Evolutionary conservation across 352 stramenopile species (phyloP), one percentile per base, ranked within the genome.

Genomic region (Phytophthora agathidicida): DNA sequence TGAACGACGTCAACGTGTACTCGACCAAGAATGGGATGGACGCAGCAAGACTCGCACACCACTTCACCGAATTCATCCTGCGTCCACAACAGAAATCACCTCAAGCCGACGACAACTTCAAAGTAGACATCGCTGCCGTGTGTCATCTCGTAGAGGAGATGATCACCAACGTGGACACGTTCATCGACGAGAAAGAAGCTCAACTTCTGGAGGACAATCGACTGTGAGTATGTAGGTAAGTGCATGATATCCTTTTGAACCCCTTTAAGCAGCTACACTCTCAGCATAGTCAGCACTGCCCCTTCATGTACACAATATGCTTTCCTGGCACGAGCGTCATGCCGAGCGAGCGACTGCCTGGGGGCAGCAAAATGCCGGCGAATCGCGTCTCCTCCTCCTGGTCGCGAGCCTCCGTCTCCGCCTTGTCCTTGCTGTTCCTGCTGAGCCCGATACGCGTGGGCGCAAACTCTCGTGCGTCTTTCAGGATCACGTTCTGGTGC

Each of bases 1-100:
- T 91, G 44, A 94, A 94, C 63, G 84, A 94, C 54, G 80, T 94
- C 33, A 87, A 83, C 41, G 79, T 75, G 28, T 94, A 94, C 59
- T 68, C 76, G n/a, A 76, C 76, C 22, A 79, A 88, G 59, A 94
- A 94, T 67, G 58, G 50, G 27, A 89, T 94, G 77, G 71, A 88
- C 57, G 80, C 84, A 11, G 57, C 71, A 4, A 39, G 61, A 33
- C 78, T 94, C 10, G 68, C 84, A 2, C 37, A 52, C 16, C 65
- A 78, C 24, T 94, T 94, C 44, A 17, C 63, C 23, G 59, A 81
- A 11, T 87, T 68, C 36, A 71, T 94, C 24, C 51, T 94, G n/a
- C 76, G 77, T 0, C 72, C 75, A 9, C 61, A 35, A 39, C 60
- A 27, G 23, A 52, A 13, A 10, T 59, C 50, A 22, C 44, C 47